A percentile compares a stretch with the other conserved stretches of the same genome.
Conservation (phyloP, 371 early-diverging fungal species). For the Batrachochytrium dendrobatidis region DNA sequence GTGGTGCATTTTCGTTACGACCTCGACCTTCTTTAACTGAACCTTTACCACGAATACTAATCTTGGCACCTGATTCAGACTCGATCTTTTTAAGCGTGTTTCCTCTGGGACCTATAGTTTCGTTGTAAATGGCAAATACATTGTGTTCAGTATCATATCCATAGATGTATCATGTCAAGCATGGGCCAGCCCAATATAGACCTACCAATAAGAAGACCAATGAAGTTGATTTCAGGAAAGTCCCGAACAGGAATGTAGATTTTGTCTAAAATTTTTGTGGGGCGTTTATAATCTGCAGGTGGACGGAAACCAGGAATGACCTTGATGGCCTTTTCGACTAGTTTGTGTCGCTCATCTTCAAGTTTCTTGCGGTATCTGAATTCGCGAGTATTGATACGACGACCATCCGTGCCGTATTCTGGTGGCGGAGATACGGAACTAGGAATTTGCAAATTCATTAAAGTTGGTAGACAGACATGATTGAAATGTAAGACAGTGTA, state of each 20-base stretch:
- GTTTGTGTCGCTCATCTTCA: slow-evolving; percentile 86
- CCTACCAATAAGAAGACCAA: slow-evolving; percentile 82
- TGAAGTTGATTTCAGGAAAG: slow-evolving; percentile 94
- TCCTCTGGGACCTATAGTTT: slow-evolving; percentile 73
- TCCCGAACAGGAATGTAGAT: slow-evolving; percentile 93
- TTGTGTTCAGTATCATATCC: not conserved
- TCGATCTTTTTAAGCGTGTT: slow-evolving; percentile 93
- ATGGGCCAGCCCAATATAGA: not conserved
- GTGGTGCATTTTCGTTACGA: slow-evolving; percentile 37
- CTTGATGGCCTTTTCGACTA: slow-evolving; percentile 74
- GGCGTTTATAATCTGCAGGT: slow-evolving; percentile 83
- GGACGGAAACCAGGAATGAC: slow-evolving; percentile 77
- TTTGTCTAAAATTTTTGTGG: slow-evolving; percentile 78
- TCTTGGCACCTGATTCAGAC: slow-evolving; percentile 85
- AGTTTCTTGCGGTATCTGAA: slow-evolving; percentile 80
- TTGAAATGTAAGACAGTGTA: not conserved
- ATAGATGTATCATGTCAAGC: not conserved
- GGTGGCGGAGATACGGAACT: slow-evolving; percentile 94
- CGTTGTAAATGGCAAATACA: not conserved
- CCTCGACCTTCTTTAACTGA: slow-evolving; percentile 94
- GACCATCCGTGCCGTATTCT: slow-evolving; percentile 81
- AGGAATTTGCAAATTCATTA: too few relatives aligned
- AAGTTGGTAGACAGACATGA: not conserved
- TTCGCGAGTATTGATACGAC: slow-evolving; percentile 92
- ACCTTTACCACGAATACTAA: slow-evolving; percentile 93